Conservation (phyloP, 805 yeast species). For the Schwanniomyces pseudopolymorphus region DNA sequence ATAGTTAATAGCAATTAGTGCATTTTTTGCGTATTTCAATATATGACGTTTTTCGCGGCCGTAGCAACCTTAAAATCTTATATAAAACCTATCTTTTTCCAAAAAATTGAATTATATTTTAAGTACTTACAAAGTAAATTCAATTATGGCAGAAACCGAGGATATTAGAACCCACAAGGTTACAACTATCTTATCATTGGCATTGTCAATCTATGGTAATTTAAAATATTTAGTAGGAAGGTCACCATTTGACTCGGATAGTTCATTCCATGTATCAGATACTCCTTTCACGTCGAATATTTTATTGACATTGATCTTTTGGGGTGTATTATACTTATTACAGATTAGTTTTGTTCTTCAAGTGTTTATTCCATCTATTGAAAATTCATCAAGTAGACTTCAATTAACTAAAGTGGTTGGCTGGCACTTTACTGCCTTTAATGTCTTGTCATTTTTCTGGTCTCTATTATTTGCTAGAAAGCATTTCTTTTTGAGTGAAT, state of each 20-base stretch:
- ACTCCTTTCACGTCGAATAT: conserved; percentile 72
- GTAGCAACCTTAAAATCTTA: background rate
- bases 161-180: conserved; percentile 32
- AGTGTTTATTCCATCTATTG: conserved; percentile 36
- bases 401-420: conserved; percentile 45
- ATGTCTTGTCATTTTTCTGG: conserved; percentile 64
- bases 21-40: background rate
- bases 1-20: background rate
- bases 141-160: background rate
- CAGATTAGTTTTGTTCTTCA: conserved; percentile 54
- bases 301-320: conserved; percentile 50
- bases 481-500: conserved; percentile 58
- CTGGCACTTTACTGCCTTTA: conserved; percentile 63
- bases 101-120: too few species aligned
- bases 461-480: conserved; percentile 55
- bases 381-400: conserved; percentile 13
- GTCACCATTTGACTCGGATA: conserved; percentile 44
- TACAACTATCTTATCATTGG: conserved; percentile 52
- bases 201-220: conserved; percentile 56
- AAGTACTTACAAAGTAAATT: too few species aligned
- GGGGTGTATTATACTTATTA: conserved; percentile 52
- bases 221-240: conserved; percentile 58
- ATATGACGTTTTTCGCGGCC: background rate
- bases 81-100: too few species aligned
- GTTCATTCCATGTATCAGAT: conserved; percentile 51